Conservation (phyloP, 2,329 filamentous ascomycete genomes). For the Fusarium sp. region DNA sequence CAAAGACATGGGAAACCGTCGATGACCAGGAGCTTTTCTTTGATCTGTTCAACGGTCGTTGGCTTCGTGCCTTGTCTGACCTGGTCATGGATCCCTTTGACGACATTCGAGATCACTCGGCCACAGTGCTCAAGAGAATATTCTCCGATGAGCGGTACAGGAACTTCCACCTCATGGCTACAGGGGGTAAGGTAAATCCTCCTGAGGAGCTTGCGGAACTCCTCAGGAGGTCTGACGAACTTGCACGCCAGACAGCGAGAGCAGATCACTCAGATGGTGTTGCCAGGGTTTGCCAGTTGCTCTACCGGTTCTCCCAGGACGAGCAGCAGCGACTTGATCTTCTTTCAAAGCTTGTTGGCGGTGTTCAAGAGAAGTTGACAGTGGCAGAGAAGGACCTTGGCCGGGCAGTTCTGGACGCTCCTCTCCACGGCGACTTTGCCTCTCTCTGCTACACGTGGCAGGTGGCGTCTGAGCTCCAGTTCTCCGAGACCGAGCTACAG, state of each 20-base stretch:
- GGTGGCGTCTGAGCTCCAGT: slow-evolving; percentile 57
- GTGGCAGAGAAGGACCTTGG: slow-evolving; percentile 75
- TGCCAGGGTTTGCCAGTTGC: slow-evolving; percentile 78
- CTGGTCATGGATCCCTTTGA: slow-evolving; percentile 92
- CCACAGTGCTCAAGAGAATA: slow-evolving; percentile 62
- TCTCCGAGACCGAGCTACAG: slow-evolving; percentile 52
- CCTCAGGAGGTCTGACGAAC: slow-evolving; percentile 63
- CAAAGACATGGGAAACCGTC: slow-evolving; percentile 53
- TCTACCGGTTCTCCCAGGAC: slow-evolving; percentile 68
- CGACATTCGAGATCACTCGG: slow-evolving; percentile 78
- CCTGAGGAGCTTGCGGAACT: slow-evolving; percentile 58
- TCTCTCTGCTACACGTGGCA: slow-evolving; percentile 71
- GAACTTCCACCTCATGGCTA: slow-evolving; percentile 37
- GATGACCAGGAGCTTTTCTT: slow-evolving; percentile 56
- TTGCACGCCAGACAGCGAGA: slow-evolving; percentile 78
- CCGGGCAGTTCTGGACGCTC: slow-evolving; percentile 72
- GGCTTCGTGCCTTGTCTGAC: slow-evolving; percentile 77
- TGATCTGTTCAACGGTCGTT: slow-evolving; percentile 58
- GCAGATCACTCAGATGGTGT: slow-evolving; percentile 95
- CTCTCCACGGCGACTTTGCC: slow-evolving; percentile 78
- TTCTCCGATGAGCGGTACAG: slow-evolving; percentile 55
- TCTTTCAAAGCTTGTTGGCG: slow-evolving; percentile 67
- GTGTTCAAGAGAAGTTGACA: slow-evolving; percentile 73
- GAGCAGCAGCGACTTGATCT: slow-evolving; percentile 61
- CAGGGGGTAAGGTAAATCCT: slow-evolving; percentile 23